Conservation (phyloP, 192 early-diverging fungal species). For the Mortierella claussenii region DNA sequence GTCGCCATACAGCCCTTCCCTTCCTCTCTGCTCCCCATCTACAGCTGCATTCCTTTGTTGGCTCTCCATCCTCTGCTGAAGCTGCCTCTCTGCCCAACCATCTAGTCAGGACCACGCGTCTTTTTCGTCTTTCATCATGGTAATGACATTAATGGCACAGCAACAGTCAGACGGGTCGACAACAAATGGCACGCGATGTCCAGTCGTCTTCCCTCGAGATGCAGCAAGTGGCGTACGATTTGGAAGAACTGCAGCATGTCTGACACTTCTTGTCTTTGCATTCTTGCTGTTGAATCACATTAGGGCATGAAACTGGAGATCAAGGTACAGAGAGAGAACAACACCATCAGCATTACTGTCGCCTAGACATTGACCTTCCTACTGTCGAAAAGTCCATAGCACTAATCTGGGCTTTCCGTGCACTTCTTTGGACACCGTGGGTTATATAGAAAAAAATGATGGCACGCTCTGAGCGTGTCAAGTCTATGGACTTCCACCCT, state of each 20-base stretch:
- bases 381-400: too few relatives aligned
- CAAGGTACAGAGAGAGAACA: constrained; percentile 20
- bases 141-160: too few relatives aligned
- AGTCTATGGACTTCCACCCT: constrained; percentile 98
- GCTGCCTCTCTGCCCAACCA: background rate
- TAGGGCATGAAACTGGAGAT: constrained; percentile 55
- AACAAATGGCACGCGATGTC: too few relatives aligned
- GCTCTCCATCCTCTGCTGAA: background rate
- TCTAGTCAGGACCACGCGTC: constrained; percentile 7
- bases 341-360: background rate
- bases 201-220: too few relatives aligned
- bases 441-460: constrained; percentile 64
- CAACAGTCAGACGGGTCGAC: too few relatives aligned
- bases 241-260: too few relatives aligned
- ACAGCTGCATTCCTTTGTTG: background rate
- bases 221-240: too few relatives aligned
- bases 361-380: too few relatives aligned
- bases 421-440: background rate
- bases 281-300: background rate
- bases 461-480: constrained; percentile 93
- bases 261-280: background rate
- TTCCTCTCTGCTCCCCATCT: background rate
- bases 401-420: too few relatives aligned
- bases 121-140: constrained; percentile 30
- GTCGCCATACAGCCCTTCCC: background rate